phyloP scores from a whole-genome alignment of 306 rosid genomes.

The Cicer arietinum region DNA sequence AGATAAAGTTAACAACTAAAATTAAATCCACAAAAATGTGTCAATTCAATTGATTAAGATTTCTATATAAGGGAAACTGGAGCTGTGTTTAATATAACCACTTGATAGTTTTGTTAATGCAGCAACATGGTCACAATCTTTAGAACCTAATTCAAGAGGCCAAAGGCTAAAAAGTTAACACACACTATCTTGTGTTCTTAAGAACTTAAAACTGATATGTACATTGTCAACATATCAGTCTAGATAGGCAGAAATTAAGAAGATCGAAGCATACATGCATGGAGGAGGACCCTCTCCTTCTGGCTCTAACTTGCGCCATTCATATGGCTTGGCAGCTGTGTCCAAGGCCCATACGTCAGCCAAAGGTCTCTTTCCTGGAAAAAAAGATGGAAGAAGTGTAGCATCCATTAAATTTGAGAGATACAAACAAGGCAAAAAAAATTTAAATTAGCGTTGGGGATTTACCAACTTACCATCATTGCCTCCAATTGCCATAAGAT shows the following conservation, averaged over 20 bases:
- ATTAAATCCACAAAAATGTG: slow-evolving; percentile 14
- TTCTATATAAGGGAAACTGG: slow-evolving; percentile 12
- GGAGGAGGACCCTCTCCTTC: slow-evolving; percentile 99
- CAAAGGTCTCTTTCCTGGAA: slow-evolving; percentile 96
- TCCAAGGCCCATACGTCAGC: slow-evolving; percentile 99
- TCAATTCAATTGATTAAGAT: slow-evolving; percentile 11
- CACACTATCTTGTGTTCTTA: slow-evolving; percentile 7
- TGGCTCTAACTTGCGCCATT: slow-evolving; percentile 99
- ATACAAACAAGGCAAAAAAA: slow-evolving; percentile 27
- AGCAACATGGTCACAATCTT: slow-evolving; percentile 24
- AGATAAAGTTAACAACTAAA: slow-evolving; percentile 19
- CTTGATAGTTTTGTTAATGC: slow-evolving; percentile 18
- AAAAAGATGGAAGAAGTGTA: slow-evolving; percentile 40
- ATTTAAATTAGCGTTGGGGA: slow-evolving; percentile 21
- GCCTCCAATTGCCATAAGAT: slow-evolving; percentile 99
- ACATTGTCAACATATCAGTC: slow-evolving; percentile 33
- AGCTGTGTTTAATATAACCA: slow-evolving; percentile 30
- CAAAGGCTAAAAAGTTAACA: slow-evolving; percentile 30
- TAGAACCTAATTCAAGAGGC: slow-evolving; percentile 24
- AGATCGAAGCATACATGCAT: slow-evolving; percentile 79
- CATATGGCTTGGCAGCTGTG: slow-evolving; percentile 99
- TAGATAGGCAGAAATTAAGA: slow-evolving; percentile 37
- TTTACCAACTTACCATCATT: slow-evolving; percentile 76
- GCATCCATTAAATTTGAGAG: slow-evolving; percentile 29
- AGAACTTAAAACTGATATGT: slow-evolving; percentile 23